phyloP scores from a whole-genome alignment of 352 stramenopile species.

The Phytophthora lateralis region DNA sequence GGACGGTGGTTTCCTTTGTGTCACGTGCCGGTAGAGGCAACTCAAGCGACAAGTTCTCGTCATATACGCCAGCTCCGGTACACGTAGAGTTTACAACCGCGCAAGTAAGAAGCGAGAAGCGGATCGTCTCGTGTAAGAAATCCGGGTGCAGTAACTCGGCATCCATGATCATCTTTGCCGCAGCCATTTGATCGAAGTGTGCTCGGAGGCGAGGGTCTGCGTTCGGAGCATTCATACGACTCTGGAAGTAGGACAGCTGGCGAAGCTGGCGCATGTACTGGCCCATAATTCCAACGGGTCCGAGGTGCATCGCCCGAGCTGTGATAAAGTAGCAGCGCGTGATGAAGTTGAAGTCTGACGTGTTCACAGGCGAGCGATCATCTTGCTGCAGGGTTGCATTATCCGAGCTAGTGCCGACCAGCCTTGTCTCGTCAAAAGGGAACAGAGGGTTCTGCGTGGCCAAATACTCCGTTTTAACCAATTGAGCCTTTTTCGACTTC shows the following conservation, averaged over 20 bases:
- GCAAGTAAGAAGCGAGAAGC: constrained; percentile 73
- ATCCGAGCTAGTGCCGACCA: constrained; percentile 38
- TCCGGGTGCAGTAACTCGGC: constrained; percentile 80
- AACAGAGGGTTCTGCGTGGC: constrained; percentile 61
- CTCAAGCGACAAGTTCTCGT: constrained; percentile 18
- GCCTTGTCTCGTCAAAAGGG: constrained; percentile 62
- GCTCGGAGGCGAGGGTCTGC: constrained; percentile 71
- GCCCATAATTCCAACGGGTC: constrained; percentile 84
- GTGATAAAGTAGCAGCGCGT: constrained; percentile 97
- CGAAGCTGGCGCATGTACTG: constrained; percentile 89
- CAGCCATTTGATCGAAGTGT: constrained; percentile 76
- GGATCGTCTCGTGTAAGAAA: constrained; percentile 76
- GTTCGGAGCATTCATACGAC: constrained; percentile 68
- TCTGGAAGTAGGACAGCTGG: constrained; percentile 90
- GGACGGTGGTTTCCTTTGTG: constrained; percentile 32
- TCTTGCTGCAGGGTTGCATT: constrained; percentile 20
- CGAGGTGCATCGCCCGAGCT: constrained; percentile 92
- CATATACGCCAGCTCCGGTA: constrained; percentile 24
- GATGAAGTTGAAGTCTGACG: constrained; percentile 94
- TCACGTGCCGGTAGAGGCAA: constrained; percentile 50
- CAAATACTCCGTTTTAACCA: constrained; percentile 74
- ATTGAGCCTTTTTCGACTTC: constrained; percentile 71
- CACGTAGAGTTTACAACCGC: constrained; percentile 68
- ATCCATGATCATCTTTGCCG: constrained; percentile 82
- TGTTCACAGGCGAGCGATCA: constrained; percentile 26